Conservation (phyloP, 2,329 filamentous ascomycete genomes). For the Rhinocladiella mackenziei region DNA sequence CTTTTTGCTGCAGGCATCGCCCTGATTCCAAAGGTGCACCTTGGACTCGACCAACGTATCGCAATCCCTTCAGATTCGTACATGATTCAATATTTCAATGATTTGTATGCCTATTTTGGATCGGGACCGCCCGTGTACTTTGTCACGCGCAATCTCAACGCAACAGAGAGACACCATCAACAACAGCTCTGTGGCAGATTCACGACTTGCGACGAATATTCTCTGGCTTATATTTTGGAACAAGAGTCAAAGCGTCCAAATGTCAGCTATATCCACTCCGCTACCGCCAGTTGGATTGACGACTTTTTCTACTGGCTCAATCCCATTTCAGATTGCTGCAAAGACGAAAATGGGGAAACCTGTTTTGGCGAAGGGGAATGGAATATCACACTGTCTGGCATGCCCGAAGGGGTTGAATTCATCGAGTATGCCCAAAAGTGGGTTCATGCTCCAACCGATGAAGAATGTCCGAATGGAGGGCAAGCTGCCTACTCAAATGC, state of each 20-base stretch:
- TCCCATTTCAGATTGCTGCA: conserved; percentile 70
- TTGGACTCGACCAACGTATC: conserved; percentile 90
- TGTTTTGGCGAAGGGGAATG: conserved; percentile 80
- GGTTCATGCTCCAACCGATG: conserved; percentile 72
- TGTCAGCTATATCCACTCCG: conserved; percentile 80
- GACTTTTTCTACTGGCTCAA: conserved; percentile 98
- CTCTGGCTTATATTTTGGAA: conserved; percentile 84
- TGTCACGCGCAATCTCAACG: conserved; percentile 76
- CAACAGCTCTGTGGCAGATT: conserved; percentile 87
- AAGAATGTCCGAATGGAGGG: conserved; percentile 82
- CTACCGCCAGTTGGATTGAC: conserved; percentile 92
- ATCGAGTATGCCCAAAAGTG: conserved; percentile 80
- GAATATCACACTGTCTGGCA: conserved; percentile 84
- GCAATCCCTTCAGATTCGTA: conserved; percentile 93
- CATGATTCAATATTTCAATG: conserved; percentile 92
- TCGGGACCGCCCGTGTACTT: conserved; percentile 95
- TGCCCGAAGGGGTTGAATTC: conserved; percentile 93
- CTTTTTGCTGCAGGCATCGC: conserved; percentile 82
- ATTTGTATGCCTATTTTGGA: conserved; percentile 88
- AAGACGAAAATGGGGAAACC: conserved; percentile 63
- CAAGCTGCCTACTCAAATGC: conserved; percentile 82
- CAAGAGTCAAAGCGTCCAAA: conserved; percentile 87
- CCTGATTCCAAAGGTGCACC: conserved; percentile 74
- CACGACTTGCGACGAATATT: conserved; percentile 78
- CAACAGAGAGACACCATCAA: conserved; percentile 70